Conservation (phyloP, 345 rosid species). For the Zanthoxylum bungeanum region DNA sequence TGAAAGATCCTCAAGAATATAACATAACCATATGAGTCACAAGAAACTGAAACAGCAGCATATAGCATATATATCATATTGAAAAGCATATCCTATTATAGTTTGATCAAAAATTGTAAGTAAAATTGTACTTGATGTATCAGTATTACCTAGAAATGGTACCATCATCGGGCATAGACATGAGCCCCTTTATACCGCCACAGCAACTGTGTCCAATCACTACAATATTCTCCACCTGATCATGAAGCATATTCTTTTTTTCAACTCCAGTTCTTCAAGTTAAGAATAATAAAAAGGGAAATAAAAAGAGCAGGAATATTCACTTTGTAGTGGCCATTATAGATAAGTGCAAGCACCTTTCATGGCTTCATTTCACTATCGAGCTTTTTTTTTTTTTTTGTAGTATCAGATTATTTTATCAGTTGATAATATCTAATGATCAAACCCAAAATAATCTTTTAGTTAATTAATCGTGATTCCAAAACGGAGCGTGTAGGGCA, state of each 20-base stretch:
- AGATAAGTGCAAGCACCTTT: conserved; percentile 8
- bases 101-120: too few species aligned
- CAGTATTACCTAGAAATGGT: conserved; percentile 41
- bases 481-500: conserved; percentile 2
- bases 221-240: conserved; percentile 83
- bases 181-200: conserved; percentile 96
- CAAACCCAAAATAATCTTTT: neutral
- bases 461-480: too few species aligned
- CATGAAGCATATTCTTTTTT: conserved; percentile 2
- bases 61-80: conserved; percentile 1
- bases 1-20: neutral
- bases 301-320: neutral
- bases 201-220: conserved; percentile 96
- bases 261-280: conserved; percentile 4
- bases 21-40: neutral
- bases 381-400: too few species aligned
- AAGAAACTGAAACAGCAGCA: conserved; percentile 9
- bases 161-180: conserved; percentile 69
- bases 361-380: neutral
- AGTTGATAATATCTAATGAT: neutral
- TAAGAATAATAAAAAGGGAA: neutral
- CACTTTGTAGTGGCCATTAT: neutral
- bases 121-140: neutral
- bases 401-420: neutral
- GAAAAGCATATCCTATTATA: neutral